Base-by-base conservation (phyloP, 768 basidiomycete species). In the Serendipita indica region DNA sequence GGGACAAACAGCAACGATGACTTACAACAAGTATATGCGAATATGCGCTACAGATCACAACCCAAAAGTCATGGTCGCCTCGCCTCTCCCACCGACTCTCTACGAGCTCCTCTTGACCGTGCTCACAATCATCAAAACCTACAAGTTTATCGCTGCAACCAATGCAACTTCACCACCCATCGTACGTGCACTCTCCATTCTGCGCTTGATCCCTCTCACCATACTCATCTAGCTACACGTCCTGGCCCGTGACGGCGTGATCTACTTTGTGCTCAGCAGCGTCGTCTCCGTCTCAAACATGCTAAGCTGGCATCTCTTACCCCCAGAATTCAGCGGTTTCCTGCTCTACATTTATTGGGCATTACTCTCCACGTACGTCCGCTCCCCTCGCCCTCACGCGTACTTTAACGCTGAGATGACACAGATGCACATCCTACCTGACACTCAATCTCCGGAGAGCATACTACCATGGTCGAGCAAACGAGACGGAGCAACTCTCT, bases 321-420 rank as follows among this genome's bases (percentile, higher is more conserved):
- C 49, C 3, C 5, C 49, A 16, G 22, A 18, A 7, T 28, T 28
- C 22, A 54, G 22, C 22, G 22, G 32, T 28, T 28, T 54, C 10
- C n/a, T 54, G 2, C 49, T 54, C 25, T 54, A 54, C 32, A 16
- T 54, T 30, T 54, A 54, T 33, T 54, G 49, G 49, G 49, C 49
- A 7, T 30, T 54, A 4, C 12, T 10, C n/a, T 54, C 49, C n/a
- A 33, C 32, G 49, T 54, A n/a, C 18, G 41, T 37, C n/a, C n/a
- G n/a, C n/a, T n/a, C n/a, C n/a, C n/a, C n/a, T n/a, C n/a, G n/a
- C n/a, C n/a, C n/a, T n/a, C n/a, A n/a, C n/a, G n/a, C n/a, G n/a
- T n/a, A n/a, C n/a, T n/a, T n/a, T n/a, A n/a, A n/a, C n/a, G n/a
- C n/a, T n/a, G n/a, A n/a, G n/a, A n/a, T n/a, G n/a, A n/a, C n/a